phyloP scores from a whole-genome alignment of 2,329 filamentous ascomycete species.

The Scedosporium dehoogii region DNA sequence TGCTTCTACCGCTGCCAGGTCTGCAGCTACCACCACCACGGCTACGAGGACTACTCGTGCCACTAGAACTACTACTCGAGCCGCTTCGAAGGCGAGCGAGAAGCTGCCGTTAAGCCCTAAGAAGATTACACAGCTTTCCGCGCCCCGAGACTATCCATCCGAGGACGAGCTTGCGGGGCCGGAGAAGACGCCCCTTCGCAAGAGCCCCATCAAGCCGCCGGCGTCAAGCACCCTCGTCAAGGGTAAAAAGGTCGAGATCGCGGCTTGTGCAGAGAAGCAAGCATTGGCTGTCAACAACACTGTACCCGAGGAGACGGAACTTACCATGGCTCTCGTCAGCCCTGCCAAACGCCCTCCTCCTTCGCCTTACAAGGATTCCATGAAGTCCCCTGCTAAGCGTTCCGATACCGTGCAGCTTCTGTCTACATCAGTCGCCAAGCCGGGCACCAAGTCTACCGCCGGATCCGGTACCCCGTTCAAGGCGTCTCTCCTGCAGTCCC shows the following conservation, averaged over 20 bases:
- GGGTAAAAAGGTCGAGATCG: slow-evolving; percentile 1
- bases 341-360: slow-evolving; percentile 44
- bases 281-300: neutral
- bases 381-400: slow-evolving; percentile 47
- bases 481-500: slow-evolving; percentile 39
- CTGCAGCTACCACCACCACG: slow-evolving; percentile 1
- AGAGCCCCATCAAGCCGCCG: slow-evolving; percentile 44
- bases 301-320: neutral
- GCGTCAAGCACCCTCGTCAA: neutral
- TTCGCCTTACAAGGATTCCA: slow-evolving; percentile 42
- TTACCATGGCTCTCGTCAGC: slow-evolving; percentile 33
- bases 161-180: slow-evolving; percentile 50
- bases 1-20: slow-evolving; percentile 14
- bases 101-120: slow-evolving; percentile 52
- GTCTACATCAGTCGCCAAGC: slow-evolving; percentile 6
- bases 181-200: slow-evolving; percentile 41
- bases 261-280: slow-evolving; percentile 10
- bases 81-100: slow-evolving; percentile 22
- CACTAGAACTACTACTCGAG: slow-evolving; percentile 14
- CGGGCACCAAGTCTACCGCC: slow-evolving; percentile 11
- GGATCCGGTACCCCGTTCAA: slow-evolving; percentile 27
- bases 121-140: slow-evolving; percentile 50
- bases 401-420: slow-evolving; percentile 30
- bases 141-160: slow-evolving; percentile 25
- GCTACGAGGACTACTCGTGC: slow-evolving; percentile 20